Conservation (phyloP, 805 yeast species). For the Starmerella khaoyaiensis region DNA sequence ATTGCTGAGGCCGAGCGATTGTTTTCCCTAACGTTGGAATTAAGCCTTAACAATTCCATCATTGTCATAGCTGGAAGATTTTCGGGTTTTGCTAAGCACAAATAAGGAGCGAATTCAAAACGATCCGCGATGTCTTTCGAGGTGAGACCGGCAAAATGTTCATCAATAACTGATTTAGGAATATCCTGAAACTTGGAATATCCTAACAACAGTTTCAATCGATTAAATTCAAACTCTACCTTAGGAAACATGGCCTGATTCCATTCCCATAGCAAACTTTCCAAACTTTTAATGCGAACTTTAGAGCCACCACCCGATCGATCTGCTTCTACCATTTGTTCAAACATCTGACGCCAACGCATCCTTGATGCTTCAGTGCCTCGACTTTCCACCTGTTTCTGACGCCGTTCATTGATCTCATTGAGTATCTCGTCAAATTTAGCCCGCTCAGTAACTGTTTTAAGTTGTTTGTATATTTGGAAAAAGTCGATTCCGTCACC, state of each 20-base stretch:
- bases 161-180: constrained; percentile 14
- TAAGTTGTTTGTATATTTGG: constrained; percentile 44
- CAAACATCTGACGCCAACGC: constrained; percentile 72
- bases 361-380: constrained; percentile 77
- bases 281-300: constrained; percentile 37
- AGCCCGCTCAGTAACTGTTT: constrained; percentile 31
- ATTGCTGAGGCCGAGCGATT: constrained; percentile 76
- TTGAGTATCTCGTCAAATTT: constrained; percentile 58
- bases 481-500: constrained; percentile 45
- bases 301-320: constrained; percentile 33
- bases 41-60: constrained; percentile 61
- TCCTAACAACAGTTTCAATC: constrained; percentile 36
- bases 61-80: constrained; percentile 76
- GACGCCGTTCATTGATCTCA: constrained; percentile 60
- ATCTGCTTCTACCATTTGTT: constrained; percentile 29
- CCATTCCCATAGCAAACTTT: constrained; percentile 76
- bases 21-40: constrained; percentile 59
- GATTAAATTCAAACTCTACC: constrained; percentile 50
- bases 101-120: constrained; percentile 57
- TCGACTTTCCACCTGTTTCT: constrained; percentile 57
- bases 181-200: constrained; percentile 19
- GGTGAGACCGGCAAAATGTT: constrained; percentile 13
- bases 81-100: constrained; percentile 59
- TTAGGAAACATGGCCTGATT: constrained; percentile 57
- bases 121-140: constrained; percentile 20